phyloP scores from a whole-genome alignment of 257 asterid species.

The Thymus mandschuricus region DNA sequence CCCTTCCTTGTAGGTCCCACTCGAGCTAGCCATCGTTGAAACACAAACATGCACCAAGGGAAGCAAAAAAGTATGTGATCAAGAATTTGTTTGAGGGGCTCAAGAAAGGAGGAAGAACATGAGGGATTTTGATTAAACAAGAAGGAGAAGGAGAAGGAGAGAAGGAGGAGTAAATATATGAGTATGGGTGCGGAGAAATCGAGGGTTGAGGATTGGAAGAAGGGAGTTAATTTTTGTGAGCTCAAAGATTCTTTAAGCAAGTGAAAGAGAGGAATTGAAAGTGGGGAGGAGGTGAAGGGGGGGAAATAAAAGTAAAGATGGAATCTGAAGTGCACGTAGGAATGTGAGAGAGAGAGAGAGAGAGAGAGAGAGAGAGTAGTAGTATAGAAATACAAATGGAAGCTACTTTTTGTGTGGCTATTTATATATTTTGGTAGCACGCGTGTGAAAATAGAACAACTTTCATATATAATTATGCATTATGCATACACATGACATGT shows the following conservation, averaged over 20 bases:
- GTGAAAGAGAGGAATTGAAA: constrained; percentile 15
- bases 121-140: not conserved
- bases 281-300: constrained; percentile 32
- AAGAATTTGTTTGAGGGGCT: constrained; percentile 21
- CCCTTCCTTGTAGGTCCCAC: constrained; percentile 46
- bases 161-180: no score
- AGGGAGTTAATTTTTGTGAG: constrained; percentile 25
- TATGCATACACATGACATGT: not conserved
- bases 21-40: constrained; percentile 47
- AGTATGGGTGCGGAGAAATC: constrained; percentile 27
- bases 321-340: constrained; percentile 61
- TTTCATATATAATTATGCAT: not conserved
- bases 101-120: constrained; percentile 22
- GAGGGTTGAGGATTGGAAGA: constrained; percentile 35
- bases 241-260: constrained; percentile 36
- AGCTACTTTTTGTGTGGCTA: constrained; percentile 50
- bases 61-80: no score
- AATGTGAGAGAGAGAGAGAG: constrained; percentile 14
- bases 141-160: no score
- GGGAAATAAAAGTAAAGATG: constrained; percentile 30
- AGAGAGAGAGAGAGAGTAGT: constrained; percentile 22
- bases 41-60: constrained; percentile 37
- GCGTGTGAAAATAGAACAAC: constrained; percentile 27
- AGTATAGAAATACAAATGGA: constrained; percentile 40
- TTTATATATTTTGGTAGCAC: constrained; percentile 53